phyloP scores from a whole-genome alignment of 2,329 filamentous ascomycete genomes.

The Phaeophleospora eucalypticola region DNA sequence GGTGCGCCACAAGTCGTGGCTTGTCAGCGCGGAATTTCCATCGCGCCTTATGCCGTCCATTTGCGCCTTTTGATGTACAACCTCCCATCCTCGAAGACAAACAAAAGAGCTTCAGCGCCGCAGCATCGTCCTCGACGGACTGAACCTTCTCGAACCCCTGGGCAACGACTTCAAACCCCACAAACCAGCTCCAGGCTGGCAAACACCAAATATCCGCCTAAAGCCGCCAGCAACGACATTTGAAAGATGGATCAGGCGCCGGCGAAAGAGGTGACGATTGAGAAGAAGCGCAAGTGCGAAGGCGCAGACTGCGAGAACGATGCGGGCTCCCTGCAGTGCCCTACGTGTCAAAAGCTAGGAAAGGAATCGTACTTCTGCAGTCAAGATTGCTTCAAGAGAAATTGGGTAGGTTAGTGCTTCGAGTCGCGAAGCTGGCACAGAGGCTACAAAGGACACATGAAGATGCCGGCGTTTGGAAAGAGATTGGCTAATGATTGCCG shows the following conservation, averaged over 20 bases:
- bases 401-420: constrained; percentile 67
- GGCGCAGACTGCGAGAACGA: constrained; percentile 83
- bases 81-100: no score
- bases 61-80: no score
- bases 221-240: no score
- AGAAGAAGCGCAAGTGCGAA: constrained; percentile 65
- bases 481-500: constrained; percentile 8
- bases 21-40: no score
- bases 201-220: no score
- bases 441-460: constrained; percentile 3
- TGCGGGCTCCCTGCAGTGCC: constrained; percentile 82
- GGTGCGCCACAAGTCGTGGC: no score
- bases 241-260: constrained; percentile 31
- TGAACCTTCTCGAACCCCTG: no score
- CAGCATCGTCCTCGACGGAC: no score
- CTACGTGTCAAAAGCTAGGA: constrained; percentile 86
- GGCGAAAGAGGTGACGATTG: constrained; percentile 32
- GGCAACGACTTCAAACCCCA: no score
- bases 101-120: no score
- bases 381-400: constrained; percentile 98
- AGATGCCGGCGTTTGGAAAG: not conserved
- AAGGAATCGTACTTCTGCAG: constrained; percentile 95
- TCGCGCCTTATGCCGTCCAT: no score
- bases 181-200: no score
- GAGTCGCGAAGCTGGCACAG: constrained; percentile 9